Percentiles rank a stretch among this genome's conserved stretches.
Conservation (phyloP, 164 flowering plant species). For the Umbellularia californica region DNA sequence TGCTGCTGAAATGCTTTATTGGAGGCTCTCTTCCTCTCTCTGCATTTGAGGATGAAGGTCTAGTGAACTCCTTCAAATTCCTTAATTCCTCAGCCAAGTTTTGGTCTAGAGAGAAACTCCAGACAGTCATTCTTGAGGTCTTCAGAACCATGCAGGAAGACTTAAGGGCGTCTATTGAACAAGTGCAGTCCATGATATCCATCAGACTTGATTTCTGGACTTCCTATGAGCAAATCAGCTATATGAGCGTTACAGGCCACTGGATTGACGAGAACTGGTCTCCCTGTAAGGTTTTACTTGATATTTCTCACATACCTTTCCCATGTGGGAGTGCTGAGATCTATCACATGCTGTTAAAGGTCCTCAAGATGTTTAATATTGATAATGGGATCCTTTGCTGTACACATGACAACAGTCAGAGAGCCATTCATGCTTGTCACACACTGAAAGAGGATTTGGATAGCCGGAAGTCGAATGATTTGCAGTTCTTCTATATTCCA, state of each 20-base stretch:
- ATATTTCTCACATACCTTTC: conserved; percentile 68
- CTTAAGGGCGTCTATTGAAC: conserved; percentile 51
- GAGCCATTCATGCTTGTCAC: conserved; percentile 66
- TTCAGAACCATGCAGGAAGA: conserved; percentile 80
- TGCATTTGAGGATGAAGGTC: conserved; percentile 68
- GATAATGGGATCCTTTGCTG: conserved; percentile 69
- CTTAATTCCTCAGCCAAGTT: conserved; percentile 61
- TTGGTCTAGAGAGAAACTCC: conserved; percentile 66
- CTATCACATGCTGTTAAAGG: conserved; percentile 50
- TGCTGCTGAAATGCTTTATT: conserved; percentile 80
- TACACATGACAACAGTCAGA: conserved; percentile 79
- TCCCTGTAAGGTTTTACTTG: conserved; percentile 74
- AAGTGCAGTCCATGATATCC: conserved; percentile 64
- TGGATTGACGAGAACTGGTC: conserved; percentile 97
- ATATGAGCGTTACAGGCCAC: conserved; percentile 80
- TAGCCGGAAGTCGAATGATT: conserved; percentile 58
- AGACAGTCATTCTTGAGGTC: conserved; percentile 56
- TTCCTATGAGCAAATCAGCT: conserved; percentile 69
- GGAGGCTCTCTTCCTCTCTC: conserved; percentile 70
- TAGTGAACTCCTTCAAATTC: conserved; percentile 69
- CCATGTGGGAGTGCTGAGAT: conserved; percentile 48
- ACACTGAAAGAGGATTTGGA: conserved; percentile 70
- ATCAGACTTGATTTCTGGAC: conserved; percentile 81
- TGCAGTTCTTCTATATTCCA: conserved; percentile 61
- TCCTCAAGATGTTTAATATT: conserved; percentile 64